These are phyloP conservation scores for Tricholoma furcatifolium DNA, from an alignment of 768 basidiomycete genomes.

Conservation along the genomic window DNA sequence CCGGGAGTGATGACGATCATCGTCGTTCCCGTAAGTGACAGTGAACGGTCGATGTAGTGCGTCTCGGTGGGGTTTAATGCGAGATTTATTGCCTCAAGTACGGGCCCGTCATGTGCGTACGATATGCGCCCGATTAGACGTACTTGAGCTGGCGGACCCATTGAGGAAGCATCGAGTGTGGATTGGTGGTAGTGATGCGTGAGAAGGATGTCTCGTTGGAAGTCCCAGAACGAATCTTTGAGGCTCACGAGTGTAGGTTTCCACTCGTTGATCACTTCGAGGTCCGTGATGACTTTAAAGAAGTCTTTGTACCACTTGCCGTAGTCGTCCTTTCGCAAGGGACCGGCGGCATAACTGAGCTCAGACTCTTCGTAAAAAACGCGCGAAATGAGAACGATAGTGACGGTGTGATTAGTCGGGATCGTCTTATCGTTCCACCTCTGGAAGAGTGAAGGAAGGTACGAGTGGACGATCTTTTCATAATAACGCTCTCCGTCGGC, in stretches of 20 bases:
- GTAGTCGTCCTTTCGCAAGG: conserved; percentile 71
- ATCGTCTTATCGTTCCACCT: conserved; percentile 66
- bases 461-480: conserved; percentile 97
- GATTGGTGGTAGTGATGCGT: conserved; percentile 87
- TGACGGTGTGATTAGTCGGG: conserved; percentile 91
- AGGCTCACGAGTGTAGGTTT: conserved; percentile 81
- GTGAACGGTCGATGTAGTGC: conserved; percentile 92
- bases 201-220: conserved; percentile 87
- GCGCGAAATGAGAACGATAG: conserved; percentile 91
- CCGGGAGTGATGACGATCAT: conserved; percentile 91
- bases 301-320: conserved; percentile 92
- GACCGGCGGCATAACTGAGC: conserved; percentile 80
- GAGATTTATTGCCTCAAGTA: conserved; percentile 94
- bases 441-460: conserved; percentile 84
- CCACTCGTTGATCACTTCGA: conserved; percentile 89
- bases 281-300: conserved; percentile 92
- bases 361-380: too few relatives aligned
- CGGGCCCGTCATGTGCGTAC: conserved; percentile 89
- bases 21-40: conserved; percentile 83
- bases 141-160: conserved; percentile 50
- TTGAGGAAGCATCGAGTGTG: conserved; percentile 42
- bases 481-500: conserved; percentile 95
- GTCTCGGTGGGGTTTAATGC: conserved; percentile 94
- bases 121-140: conserved; percentile 79
- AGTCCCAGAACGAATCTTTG: conserved; percentile 87